phyloP scores from a whole-genome alignment of 306 rosid genomes.

The Rosa chinensis region DNA sequence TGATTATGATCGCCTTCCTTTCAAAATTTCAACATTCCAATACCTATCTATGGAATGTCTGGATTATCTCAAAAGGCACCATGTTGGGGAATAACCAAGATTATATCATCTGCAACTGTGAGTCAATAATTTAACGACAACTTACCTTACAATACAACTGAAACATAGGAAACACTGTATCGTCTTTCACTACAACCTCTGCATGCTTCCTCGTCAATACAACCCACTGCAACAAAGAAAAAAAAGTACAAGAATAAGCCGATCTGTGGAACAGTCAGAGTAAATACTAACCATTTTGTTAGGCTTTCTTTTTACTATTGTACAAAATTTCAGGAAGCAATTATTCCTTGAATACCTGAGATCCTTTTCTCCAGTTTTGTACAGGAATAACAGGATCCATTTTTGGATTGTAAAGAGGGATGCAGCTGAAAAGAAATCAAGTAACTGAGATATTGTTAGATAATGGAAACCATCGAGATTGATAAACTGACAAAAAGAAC shows the following conservation, averaged over 20 bases:
- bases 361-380: conserved; percentile 94
- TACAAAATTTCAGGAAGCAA: conserved; percentile 25
- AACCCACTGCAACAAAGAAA: conserved; percentile 68
- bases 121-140: conserved; percentile 2
- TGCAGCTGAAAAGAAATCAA: too few species aligned
- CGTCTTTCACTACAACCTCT: conserved; percentile 71
- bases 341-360: conserved; percentile 60
- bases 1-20: background rate
- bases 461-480: too few species aligned
- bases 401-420: conserved; percentile 92
- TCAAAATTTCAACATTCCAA: too few species aligned
- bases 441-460: too few species aligned
- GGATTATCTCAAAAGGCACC: background rate
- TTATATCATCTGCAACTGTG: too few species aligned
- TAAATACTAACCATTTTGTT: conserved; percentile 6
- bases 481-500: too few species aligned
- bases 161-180: conserved; percentile 74
- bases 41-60: background rate
- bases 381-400: conserved; percentile 90
- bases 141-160: conserved; percentile 80
- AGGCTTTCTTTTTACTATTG: conserved; percentile 17
- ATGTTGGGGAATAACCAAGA: background rate
- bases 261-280: conserved; percentile 13
- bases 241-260: conserved; percentile 29
- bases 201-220: conserved; percentile 94